Conservation (phyloP, 306 rosid species). For the Pyrus bretschneideri region DNA sequence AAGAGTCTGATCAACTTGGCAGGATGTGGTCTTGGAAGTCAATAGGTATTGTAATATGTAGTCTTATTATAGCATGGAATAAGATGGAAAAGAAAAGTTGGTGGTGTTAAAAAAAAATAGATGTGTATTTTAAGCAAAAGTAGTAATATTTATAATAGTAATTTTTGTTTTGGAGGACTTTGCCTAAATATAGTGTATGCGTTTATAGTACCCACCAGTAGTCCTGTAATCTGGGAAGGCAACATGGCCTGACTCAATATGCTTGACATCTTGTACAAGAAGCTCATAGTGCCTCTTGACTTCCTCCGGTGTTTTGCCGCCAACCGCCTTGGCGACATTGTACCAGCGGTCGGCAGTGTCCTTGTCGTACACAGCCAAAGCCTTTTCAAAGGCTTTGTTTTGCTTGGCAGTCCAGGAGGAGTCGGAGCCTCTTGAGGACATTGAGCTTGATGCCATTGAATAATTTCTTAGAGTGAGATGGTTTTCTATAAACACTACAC, state of each 20-base stretch:
- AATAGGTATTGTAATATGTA: background rate
- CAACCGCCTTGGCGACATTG: constrained; percentile 84
- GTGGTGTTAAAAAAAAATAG: background rate
- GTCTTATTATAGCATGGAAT: background rate
- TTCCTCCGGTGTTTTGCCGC: constrained; percentile 76
- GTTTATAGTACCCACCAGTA: constrained; percentile 8
- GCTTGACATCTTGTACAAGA: constrained; percentile 70
- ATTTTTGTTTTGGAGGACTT: background rate
- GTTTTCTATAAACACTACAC: background rate
- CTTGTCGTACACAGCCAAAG: constrained; percentile 76
- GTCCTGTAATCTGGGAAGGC: constrained; percentile 72
- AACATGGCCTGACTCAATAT: constrained; percentile 75
- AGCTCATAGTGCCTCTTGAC: constrained; percentile 72
- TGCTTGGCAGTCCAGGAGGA: constrained; percentile 80
- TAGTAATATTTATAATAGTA: background rate
- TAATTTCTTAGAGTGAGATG: background rate
- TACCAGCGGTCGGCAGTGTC: constrained; percentile 94
- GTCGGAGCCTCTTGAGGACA: constrained; percentile 70
- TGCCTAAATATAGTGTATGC: background rate
- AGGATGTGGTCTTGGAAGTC: background rate
- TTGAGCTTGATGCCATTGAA: constrained; percentile 64
- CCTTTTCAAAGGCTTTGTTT: constrained; percentile 88
- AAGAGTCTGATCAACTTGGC: background rate
- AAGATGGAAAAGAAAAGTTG: constrained; percentile 5
- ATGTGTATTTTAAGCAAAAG: background rate